Conservation (phyloP, 371 early-diverging fungal species). For the Mucor indicus region DNA sequence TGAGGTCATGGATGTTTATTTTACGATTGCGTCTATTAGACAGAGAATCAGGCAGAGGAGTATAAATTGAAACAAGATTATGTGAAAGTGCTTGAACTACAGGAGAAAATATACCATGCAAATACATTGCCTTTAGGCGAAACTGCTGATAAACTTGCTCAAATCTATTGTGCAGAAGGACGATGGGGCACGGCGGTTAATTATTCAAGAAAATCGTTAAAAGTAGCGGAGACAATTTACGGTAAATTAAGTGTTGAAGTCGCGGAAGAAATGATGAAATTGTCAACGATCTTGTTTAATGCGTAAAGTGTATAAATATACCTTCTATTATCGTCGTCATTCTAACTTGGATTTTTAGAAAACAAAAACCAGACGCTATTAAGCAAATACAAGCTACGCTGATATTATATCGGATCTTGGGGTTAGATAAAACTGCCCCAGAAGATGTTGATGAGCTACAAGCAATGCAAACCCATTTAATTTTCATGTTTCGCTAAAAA, state of each 20-base stretch:
- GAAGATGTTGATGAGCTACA: constrained; percentile 23
- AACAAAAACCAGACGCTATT: constrained; percentile 8
- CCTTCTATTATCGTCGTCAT: background rate
- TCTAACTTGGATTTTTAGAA: constrained; percentile 3
- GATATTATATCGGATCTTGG: constrained; percentile 9
- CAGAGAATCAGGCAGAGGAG: constrained; percentile 4
- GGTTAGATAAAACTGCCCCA: constrained; percentile 8
- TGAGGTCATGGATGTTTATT: background rate
- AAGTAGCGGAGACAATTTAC: constrained; percentile 14
- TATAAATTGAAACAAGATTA: background rate
- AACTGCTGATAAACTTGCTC: constrained; percentile 22
- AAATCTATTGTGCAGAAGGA: constrained; percentile 4
- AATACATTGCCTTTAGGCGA: constrained; percentile 16
- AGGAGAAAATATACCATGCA: constrained; percentile 12
- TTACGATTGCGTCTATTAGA: too few relatives aligned
- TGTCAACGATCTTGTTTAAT: constrained; percentile 22
- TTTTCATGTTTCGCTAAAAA: background rate
- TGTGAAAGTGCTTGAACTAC: constrained; percentile 5
- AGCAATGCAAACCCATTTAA: constrained; percentile 8
- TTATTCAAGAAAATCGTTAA: constrained; percentile 16
- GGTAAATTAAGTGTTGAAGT: constrained; percentile 27
- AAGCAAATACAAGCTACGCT: constrained; percentile 10
- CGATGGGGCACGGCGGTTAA: constrained; percentile 8
- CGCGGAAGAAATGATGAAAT: constrained; percentile 33
- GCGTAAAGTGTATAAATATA: constrained; percentile 7